Evolutionary conservation across 352 stramenopile species (phyloP).

Genomic region (Pythium dissimile): DNA sequence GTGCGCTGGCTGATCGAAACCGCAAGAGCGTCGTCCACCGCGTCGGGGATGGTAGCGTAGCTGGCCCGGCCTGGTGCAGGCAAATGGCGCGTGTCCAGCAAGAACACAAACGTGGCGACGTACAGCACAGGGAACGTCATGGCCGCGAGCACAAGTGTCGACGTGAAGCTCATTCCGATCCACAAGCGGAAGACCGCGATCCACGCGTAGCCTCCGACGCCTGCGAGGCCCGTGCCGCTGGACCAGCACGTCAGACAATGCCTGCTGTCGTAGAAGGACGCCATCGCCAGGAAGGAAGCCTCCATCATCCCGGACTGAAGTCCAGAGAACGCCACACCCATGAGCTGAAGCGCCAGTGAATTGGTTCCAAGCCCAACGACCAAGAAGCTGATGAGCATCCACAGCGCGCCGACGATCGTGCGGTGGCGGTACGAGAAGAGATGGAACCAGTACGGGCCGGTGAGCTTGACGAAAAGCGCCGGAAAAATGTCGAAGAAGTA

Average conservation of each 20-base stretch:
- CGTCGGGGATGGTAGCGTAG: slow-evolving; percentile 17
- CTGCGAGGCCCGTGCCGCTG: slow-evolving; percentile 91
- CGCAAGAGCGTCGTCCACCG: neutral
- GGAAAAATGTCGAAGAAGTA: slow-evolving; percentile 93
- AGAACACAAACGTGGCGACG: slow-evolving; percentile 51
- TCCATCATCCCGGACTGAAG: slow-evolving; percentile 89
- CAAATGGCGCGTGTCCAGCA: slow-evolving; percentile 56
- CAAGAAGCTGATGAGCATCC: slow-evolving; percentile 82
- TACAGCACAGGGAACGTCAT: slow-evolving; percentile 65
- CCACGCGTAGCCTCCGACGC: slow-evolving; percentile 89
- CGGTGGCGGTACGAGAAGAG: slow-evolving; percentile 85
- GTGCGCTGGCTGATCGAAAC: slow-evolving; percentile 10
- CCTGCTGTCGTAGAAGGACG: slow-evolving; percentile 76
- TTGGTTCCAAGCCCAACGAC: slow-evolving; percentile 57
- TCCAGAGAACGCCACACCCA: slow-evolving; percentile 86
- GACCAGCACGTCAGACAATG: slow-evolving; percentile 89
- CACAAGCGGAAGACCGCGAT: slow-evolving; percentile 72
- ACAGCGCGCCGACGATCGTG: slow-evolving; percentile 60
- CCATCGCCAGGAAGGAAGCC: slow-evolving; percentile 85
- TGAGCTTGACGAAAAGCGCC: slow-evolving; percentile 84
- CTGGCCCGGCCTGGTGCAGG: slow-evolving; percentile 34
- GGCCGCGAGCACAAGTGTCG: slow-evolving; percentile 48
- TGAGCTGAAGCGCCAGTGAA: slow-evolving; percentile 72
- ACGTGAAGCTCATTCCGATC: slow-evolving; percentile 62
- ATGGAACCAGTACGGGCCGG: slow-evolving; percentile 94